Base-by-base conservation (phyloP, 306 rosid genomes). In the Sicyos edulis region DNA sequence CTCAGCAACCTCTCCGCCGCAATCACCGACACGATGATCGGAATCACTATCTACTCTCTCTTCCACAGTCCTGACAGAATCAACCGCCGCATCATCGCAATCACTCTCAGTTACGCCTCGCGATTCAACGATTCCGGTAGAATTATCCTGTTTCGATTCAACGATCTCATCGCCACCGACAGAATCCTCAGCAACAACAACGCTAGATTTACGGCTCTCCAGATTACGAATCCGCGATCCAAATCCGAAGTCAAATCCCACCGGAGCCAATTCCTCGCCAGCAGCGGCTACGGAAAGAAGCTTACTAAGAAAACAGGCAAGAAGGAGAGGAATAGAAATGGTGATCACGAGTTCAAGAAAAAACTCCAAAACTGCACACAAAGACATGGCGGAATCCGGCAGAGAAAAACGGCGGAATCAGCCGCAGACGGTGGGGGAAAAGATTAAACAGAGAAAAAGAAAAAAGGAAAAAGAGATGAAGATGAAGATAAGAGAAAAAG, bases 361-460 rank as follows among this genome's bases (percentile, higher is more conserved):
- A 54, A 85, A 47, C 78, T 85, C 91, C 91, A 89, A 86, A 70
- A 67, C 44, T 78, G 22, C 57, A 29, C 71, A 65, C 21, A 54
- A 59, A 59, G 65, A 26, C 6, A 7, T 14, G 3, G 72, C 73
- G 21, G 37, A n/a, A 61, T 19, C 49, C 9, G 68, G 71, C 1
- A 37, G 49, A 37, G 49, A 10, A 52, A 50, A 15, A 22, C 45
- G 9, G 56, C 24, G 34, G 73, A 37, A 37, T 37, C 44, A 37
- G 8, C 8, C 8, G 44, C 44, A 32, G 8, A 6, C 44, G 44
- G 44, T 37, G 44, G 44, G 49, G 5, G 47, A 34, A 65, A 32
- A 42, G 53, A 64, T 17, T 19, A 64, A 26, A 64, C 4, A 40
- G 22, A 71, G 55, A 56, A 64, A 60, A 8, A 71, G 54, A 45